These are phyloP conservation scores for Penicillium chermesinum DNA, from an alignment of 495 filamentous ascomycete genomes.

Conservation along the genomic window DNA sequence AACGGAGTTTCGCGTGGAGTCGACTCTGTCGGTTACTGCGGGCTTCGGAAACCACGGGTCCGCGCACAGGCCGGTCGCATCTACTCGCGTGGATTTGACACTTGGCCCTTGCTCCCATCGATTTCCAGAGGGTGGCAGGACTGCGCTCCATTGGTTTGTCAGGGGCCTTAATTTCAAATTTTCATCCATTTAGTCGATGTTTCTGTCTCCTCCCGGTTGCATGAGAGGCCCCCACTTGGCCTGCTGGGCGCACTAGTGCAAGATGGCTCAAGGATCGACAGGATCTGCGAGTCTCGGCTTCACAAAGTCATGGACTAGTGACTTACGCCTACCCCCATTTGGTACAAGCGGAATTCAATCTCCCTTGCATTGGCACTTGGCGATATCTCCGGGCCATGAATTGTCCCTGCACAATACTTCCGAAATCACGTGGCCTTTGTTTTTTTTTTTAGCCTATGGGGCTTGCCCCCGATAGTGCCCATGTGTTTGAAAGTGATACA, in stretches of 20 bases:
- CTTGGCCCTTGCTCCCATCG: slow-evolving; percentile 14
- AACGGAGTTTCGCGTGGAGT: neutral
- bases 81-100: slow-evolving; percentile 22
- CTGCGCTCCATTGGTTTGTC: neutral
- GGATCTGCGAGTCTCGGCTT: neutral
- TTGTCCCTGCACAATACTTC: neutral
- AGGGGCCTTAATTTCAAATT: neutral
- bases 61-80: slow-evolving; percentile 5
- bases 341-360: no score
- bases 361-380: slow-evolving; percentile 13
- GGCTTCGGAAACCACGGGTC: slow-evolving; percentile 5
- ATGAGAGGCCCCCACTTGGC: slow-evolving; percentile 3
- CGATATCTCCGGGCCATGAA: neutral
- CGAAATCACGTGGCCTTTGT: neutral
- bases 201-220: neutral
- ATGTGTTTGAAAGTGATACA: neutral
- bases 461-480: neutral
- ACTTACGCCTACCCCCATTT: no score
- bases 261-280: slow-evolving; percentile 12
- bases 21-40: slow-evolving; percentile 13
- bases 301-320: neutral
- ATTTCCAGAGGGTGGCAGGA: neutral
- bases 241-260: neutral
- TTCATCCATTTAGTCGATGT: neutral
- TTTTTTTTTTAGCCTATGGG: neutral